These are phyloP conservation scores for Kodamaea laetipori DNA, from an alignment of 805 yeast genomes.

Conservation along the genomic window DNA sequence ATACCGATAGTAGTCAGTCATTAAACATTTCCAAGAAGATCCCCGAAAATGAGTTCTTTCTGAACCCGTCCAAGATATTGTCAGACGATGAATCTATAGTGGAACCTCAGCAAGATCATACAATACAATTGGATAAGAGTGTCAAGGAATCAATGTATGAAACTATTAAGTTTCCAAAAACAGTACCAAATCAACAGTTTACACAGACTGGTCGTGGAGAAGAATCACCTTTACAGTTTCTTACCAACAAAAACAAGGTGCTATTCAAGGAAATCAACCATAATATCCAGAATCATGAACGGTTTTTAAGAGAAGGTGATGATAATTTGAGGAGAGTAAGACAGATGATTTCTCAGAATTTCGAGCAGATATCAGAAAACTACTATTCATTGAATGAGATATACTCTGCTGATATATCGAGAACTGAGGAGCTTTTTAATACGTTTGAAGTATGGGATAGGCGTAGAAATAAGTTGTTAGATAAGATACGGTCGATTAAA, in stretches of 20 bases:
- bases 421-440: conserved; percentile 26
- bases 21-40: conserved; percentile 11
- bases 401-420: conserved; percentile 39
- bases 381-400: conserved; percentile 49
- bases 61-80: conserved; percentile 21
- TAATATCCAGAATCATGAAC: conserved; percentile 27
- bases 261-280: conserved; percentile 25
- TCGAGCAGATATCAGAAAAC: conserved; percentile 44
- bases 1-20: conserved; percentile 2
- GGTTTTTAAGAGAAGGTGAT: conserved; percentile 36
- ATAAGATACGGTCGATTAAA: conserved; percentile 40
- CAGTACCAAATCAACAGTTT: background rate
- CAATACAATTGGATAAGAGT: conserved; percentile 2
- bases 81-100: conserved; percentile 6
- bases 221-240: conserved; percentile 34
- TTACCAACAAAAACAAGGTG: conserved; percentile 30
- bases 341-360: conserved; percentile 26
- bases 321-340: conserved; percentile 32
- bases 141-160: conserved; percentile 5
- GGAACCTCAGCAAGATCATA: conserved; percentile 1
- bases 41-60: conserved; percentile 22
- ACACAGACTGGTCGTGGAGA: background rate
- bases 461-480: conserved; percentile 34
- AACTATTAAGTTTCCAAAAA: conserved; percentile 9
- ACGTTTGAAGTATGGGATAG: conserved; percentile 45